Evolutionary conservation across 495 filamentous ascomycete species (phyloP), one percentile per base, ranked within the genome.

Genomic region (Aspergillus nidulans): DNA sequence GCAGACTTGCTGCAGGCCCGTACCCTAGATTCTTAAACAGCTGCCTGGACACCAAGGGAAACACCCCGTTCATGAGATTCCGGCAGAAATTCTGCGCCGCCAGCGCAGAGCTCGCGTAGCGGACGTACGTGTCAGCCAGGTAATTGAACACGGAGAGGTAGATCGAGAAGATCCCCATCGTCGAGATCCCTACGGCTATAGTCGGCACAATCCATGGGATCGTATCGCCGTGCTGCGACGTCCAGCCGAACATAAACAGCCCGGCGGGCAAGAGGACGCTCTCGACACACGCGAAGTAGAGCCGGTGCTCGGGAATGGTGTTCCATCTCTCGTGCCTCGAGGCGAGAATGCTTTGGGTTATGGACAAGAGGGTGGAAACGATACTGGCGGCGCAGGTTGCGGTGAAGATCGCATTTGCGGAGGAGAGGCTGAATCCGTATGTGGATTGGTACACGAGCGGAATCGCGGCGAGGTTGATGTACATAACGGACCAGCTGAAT

Each of bases 61-160:
- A 92, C 1, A 81, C 69, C 1, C 87, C 90, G 10, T 81, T 88
- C 0, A 95, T 69, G 25, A 92, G 77, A 68, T 95, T 95, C 4
- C 90, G 77, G 58, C 46, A 49, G 23, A 34, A 49, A 3, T 15
- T 86, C 69, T 96, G 92, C 6, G 91, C 91, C 1, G 92, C 92
- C 39, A 96, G 73, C 1, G 91, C 92, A 9, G 88, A 94, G 49
- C 84, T 89, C 1, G 91, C 89, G 61, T 90, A 95, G 0, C 79
- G 75, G 63, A 89, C 85, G 66, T 96, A 96, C 2, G 81, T 86
- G 67, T 96, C 92, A 13, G 91, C 91, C n/a, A 96, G 78, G 60
- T 96, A 96, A 62, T 96, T 97, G 73, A 96, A 96, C 0, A 88
- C 85, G 0, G 92, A 88, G 7, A 97, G 76, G 63, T 96, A 96